Base-by-base conservation (phyloP, 208 protist genomes). In the Borovskyia barvae region DNA sequence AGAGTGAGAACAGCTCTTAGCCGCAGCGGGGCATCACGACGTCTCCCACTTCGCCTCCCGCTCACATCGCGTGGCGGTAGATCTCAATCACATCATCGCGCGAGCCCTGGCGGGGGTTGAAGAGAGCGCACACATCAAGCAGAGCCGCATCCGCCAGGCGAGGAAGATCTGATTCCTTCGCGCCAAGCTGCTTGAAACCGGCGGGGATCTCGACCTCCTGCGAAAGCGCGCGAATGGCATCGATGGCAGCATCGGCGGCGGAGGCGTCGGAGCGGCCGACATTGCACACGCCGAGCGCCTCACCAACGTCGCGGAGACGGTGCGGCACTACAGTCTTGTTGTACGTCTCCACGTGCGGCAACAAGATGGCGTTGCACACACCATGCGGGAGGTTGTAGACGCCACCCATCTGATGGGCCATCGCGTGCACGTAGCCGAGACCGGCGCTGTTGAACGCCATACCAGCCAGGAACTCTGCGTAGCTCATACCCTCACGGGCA, bases 391-490 rank as follows among this genome's bases (percentile, higher is more conserved):
- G 66, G 68, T 95, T 61, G 70, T 86, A 96, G 26, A 91, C 70
- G 22, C 71, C 68, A 54, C 92, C 92, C 36, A 97, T 72, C 62
- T 92, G 90, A 48, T 97, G 90, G 12, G 92, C 87, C 55, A 93
- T 84, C 17, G 87, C 87, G 59, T 97, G 92, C 54, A 86, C 82
- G 61, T 92, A 86, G 45, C 87, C 92, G 22, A 97, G 75, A 35
- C 90, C 87, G 12, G 85, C 87, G 63, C 86, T 94, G 66, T 89
- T 85, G 68, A 97, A 97, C 37, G 92, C 92, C 77, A 97, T 94
- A 28, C 92, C 92, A 32, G 90, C 90, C 29, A 97, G 72, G 48
- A 75, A 83, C 63, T 92, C 71, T 2, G 84, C 88, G 51, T 90
- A 82, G 58, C 85, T 83, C 82, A 97, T 94, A 56, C 81, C 77